A percentile compares a stretch with the other conserved stretches of the same genome.
Evolutionary conservation across 352 stramenopile genomes (phyloP).

Genomic region (Thraustochytrium striatum): DNA sequence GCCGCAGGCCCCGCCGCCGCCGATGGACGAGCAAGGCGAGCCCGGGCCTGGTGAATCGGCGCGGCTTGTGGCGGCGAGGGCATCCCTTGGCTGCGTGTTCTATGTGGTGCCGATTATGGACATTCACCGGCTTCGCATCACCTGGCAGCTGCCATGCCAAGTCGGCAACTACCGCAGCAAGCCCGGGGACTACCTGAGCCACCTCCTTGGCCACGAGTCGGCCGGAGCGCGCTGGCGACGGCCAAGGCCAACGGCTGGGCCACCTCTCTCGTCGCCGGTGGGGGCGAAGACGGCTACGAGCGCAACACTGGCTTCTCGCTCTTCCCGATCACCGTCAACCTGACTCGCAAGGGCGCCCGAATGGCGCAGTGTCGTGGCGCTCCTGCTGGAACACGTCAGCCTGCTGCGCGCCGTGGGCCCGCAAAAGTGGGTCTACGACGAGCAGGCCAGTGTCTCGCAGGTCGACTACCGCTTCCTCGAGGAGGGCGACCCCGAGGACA

Average conservation of each 20-base stretch:
- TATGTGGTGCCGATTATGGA: conserved; percentile 43
- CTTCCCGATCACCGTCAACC: conserved; percentile 25
- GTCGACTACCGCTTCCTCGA: conserved; percentile 47
- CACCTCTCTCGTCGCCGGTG: neutral
- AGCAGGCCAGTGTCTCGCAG: conserved; percentile 1
- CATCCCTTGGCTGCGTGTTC: conserved; percentile 14
- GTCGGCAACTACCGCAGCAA: neutral
- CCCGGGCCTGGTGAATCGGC: neutral
- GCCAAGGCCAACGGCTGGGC: conserved; percentile 20
- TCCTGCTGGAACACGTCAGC: conserved; percentile 39
- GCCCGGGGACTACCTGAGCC: conserved; percentile 31
- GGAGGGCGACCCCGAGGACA: conserved; percentile 34
- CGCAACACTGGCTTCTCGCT: conserved; percentile 22
- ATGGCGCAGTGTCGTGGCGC: conserved; percentile 25
- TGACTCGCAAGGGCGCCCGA: conserved; percentile 33
- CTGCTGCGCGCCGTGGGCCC: conserved; percentile 32
- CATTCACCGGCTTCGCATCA: conserved; percentile 18
- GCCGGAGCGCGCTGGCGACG: neutral
- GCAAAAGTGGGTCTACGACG: conserved; percentile 20
- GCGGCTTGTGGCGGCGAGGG: conserved; percentile 6
- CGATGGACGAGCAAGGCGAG: neutral
- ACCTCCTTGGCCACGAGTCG: conserved; percentile 35
- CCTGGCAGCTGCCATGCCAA: conserved; percentile 36
- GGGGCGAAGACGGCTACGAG: conserved; percentile 24
- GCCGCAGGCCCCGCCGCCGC: neutral